Conservation (phyloP, 441 rosid species). For the Syzygium malaccense region DNA sequence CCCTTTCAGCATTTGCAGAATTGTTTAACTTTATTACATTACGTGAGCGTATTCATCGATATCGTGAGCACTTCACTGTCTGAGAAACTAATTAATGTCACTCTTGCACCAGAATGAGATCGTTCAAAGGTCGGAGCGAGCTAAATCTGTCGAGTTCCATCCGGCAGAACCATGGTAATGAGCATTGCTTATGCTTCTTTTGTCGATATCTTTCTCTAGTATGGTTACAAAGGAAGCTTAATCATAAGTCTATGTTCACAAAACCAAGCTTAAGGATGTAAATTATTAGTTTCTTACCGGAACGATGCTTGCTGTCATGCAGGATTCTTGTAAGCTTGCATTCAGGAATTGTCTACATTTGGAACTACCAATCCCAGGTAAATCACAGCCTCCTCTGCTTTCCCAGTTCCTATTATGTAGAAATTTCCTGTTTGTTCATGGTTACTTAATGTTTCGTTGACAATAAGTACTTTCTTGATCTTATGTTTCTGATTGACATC, state of each 20-base stretch:
- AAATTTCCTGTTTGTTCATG: neutral
- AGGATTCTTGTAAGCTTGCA: neutral
- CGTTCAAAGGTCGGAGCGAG: neutral
- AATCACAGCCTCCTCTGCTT: neutral
- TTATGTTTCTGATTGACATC: neutral
- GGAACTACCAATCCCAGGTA: neutral
- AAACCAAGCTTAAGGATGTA: neutral
- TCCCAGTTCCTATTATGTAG: neutral
- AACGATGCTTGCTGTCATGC: neutral
- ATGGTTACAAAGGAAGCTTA: neutral
- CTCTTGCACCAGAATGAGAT: neutral
- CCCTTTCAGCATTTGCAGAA: neutral
- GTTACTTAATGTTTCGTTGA: neutral
- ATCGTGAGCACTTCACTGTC: rapidly evolving
- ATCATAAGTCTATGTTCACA: neutral
- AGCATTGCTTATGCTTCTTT: neutral
- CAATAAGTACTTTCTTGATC: neutral
- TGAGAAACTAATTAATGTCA: neutral
- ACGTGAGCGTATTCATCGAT: neutral
- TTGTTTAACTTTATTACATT: neutral
- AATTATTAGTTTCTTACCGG: neutral
- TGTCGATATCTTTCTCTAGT: neutral
- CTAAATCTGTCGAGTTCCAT: neutral
- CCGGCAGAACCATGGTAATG: neutral
- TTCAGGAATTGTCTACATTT: neutral